Evolutionary conservation across 345 rosid species (phyloP).

Genomic region (Psidium guajava): DNA sequence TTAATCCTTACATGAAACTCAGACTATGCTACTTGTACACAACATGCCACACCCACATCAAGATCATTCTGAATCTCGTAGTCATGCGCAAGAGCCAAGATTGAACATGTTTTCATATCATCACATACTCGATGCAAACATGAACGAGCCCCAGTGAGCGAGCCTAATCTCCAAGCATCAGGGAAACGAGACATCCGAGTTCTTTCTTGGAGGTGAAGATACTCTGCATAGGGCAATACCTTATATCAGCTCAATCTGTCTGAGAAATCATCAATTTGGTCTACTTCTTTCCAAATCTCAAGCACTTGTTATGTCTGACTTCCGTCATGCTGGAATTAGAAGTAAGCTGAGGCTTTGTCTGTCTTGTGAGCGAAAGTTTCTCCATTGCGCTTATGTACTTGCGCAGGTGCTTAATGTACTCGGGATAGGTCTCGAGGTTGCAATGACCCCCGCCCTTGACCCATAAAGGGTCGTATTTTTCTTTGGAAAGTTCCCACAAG

Average conservation of each 20-base stretch:
- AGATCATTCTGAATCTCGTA: neutral
- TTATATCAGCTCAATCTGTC: neutral
- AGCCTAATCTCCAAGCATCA: neutral
- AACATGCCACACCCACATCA: neutral
- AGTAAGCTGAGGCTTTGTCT: slow-evolving; percentile 31
- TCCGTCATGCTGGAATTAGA: slow-evolving; percentile 47
- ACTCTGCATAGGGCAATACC: neutral
- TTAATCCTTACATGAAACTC: neutral
- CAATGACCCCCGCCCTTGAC: slow-evolving; percentile 98
- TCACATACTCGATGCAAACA: neutral
- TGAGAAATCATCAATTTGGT: neutral
- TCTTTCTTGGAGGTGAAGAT: neutral
- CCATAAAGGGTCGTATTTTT: slow-evolving; percentile 92
- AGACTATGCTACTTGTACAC: neutral
- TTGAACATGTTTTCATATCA: neutral
- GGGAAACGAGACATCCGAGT: neutral
- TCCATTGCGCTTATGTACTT: slow-evolving; percentile 85
- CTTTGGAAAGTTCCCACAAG: slow-evolving; percentile 86
- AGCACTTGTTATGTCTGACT: slow-evolving; percentile 52
- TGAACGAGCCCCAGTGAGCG: neutral
- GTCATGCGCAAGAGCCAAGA: neutral
- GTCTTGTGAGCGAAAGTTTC: slow-evolving; percentile 54
- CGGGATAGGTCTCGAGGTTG: slow-evolving; percentile 90
- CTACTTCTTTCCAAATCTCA: slow-evolving; percentile 51
- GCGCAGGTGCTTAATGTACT: slow-evolving; percentile 77